These are phyloP conservation scores for Angomonas ambiguus DNA, from an alignment of 208 protist genomes.

Conservation along the genomic window DNA sequence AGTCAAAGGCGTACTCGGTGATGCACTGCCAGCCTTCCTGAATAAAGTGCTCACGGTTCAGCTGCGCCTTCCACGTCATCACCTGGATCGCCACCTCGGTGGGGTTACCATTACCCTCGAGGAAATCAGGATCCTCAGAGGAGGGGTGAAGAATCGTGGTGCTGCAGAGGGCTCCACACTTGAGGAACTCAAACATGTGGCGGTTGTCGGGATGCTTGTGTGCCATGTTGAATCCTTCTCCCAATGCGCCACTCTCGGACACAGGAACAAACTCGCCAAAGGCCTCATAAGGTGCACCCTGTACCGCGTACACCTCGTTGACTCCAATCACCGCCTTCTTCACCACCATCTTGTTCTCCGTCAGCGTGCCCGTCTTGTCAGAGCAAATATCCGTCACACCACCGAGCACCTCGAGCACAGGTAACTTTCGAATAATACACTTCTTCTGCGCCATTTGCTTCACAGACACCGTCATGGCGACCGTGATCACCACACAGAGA, in stretches of 20 bases:
- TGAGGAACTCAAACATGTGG: constrained; percentile 70
- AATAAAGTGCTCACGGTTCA: constrained; percentile 57
- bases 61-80: constrained; percentile 83
- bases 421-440: constrained; percentile 79
- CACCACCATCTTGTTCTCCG: constrained; percentile 92
- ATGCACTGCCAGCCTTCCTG: constrained; percentile 74
- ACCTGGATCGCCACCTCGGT: constrained; percentile 88
- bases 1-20: constrained; percentile 86
- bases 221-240: constrained; percentile 35
- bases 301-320: constrained; percentile 52
- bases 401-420: constrained; percentile 86
- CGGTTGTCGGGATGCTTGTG: constrained; percentile 27
- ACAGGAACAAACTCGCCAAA: constrained; percentile 60
- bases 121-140: constrained; percentile 53
- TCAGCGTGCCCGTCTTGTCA: constrained; percentile 94
- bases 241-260: constrained; percentile 22
- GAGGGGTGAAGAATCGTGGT: constrained; percentile 57
- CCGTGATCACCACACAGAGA: constrained; percentile 74
- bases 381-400: constrained; percentile 91
- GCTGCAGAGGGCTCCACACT: constrained; percentile 74
- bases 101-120: constrained; percentile 78
- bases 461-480: constrained; percentile 83
- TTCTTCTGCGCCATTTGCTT: constrained; percentile 83
- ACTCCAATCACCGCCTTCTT: constrained; percentile 68
- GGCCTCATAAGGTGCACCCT: constrained; percentile 68